phyloP scores from a whole-genome alignment of 495 filamentous ascomycete species.

The Pyronema domesticum region DNA sequence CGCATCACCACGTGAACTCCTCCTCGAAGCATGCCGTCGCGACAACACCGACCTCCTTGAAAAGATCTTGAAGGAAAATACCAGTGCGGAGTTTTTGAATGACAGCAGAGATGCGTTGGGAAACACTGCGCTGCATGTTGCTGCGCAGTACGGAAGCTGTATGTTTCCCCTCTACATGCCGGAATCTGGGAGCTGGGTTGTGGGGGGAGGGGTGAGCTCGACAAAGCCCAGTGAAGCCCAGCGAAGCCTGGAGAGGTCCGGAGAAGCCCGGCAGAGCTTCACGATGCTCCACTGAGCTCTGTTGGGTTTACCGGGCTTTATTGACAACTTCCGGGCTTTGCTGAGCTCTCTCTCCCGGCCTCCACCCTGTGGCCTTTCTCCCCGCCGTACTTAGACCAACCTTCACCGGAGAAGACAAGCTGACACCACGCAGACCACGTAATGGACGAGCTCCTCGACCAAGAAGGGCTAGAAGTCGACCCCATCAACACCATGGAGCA shows the following conservation, averaged over 20 bases:
- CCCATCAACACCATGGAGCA: slow-evolving; percentile 59
- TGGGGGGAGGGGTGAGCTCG: no score
- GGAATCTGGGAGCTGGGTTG: not conserved
- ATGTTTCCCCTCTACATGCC: slow-evolving; percentile 25
- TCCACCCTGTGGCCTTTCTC: not conserved
- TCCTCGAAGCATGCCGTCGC: slow-evolving; percentile 84
- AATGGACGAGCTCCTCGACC: slow-evolving; percentile 83
- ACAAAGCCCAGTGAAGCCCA: no score
- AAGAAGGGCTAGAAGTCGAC: slow-evolving; percentile 88
- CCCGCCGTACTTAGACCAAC: not conserved
- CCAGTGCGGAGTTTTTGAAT: slow-evolving; percentile 61
- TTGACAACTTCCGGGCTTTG: no score
- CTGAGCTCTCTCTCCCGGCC: not conserved
- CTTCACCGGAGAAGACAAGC: not conserved
- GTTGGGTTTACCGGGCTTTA: no score
- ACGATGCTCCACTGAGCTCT: no score
- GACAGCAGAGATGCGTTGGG: slow-evolving; percentile 66
- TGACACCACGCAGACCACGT: slow-evolving; percentile 47
- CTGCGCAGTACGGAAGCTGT: slow-evolving; percentile 74
- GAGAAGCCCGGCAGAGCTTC: no score
- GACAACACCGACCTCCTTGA: slow-evolving; percentile 72
- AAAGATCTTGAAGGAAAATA: slow-evolving; percentile 31
- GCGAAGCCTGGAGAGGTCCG: no score
- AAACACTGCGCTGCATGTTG: slow-evolving; percentile 75
- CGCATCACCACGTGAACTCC: slow-evolving; percentile 63